These are phyloP conservation scores for Trichoderma erinaceum DNA, from an alignment of 495 filamentous ascomycete species.

Conservation along the genomic window DNA sequence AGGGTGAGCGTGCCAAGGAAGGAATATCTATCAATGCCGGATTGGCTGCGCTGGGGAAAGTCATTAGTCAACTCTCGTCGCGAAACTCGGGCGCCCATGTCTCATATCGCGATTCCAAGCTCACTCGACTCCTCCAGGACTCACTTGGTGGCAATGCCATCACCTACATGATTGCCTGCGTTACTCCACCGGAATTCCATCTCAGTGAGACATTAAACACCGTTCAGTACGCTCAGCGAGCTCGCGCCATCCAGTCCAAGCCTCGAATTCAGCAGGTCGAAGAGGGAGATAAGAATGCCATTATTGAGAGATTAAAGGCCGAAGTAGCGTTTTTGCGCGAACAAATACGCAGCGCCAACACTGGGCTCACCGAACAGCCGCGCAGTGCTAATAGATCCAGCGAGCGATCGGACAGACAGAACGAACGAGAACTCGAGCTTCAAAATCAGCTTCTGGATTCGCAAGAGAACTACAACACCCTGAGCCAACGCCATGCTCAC, in stretches of 20 bases:
- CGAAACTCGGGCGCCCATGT: constrained; percentile 84
- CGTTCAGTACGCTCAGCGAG: constrained; percentile 92
- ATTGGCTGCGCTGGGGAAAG: constrained; percentile 90
- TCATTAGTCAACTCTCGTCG: constrained; percentile 96
- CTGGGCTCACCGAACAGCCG: constrained; percentile 46
- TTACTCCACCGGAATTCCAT: constrained; percentile 95
- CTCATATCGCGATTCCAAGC: constrained; percentile 94
- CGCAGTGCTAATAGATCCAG: constrained; percentile 60
- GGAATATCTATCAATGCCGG: constrained; percentile 98
- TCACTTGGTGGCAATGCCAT: constrained; percentile 97
- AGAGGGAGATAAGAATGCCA: constrained; percentile 88
- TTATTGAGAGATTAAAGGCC: constrained; percentile 89
- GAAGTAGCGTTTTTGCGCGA: constrained; percentile 92
- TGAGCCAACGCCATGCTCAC: constrained; percentile 87
- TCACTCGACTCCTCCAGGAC: constrained; percentile 93
- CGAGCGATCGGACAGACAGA: constrained; percentile 74
- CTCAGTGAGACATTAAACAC: constrained; percentile 97
- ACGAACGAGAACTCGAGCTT: constrained; percentile 80
- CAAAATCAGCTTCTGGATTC: constrained; percentile 90
- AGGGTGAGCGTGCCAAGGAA: constrained; percentile 90
- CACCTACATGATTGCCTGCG: constrained; percentile 99
- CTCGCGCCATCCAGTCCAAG: constrained; percentile 94
- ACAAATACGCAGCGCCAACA: constrained; percentile 72
- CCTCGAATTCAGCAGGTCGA: constrained; percentile 92
- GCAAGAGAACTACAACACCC: constrained; percentile 89